Conservation (phyloP, 495 filamentous ascomycete species). For the Aspergillus steynii region DNA sequence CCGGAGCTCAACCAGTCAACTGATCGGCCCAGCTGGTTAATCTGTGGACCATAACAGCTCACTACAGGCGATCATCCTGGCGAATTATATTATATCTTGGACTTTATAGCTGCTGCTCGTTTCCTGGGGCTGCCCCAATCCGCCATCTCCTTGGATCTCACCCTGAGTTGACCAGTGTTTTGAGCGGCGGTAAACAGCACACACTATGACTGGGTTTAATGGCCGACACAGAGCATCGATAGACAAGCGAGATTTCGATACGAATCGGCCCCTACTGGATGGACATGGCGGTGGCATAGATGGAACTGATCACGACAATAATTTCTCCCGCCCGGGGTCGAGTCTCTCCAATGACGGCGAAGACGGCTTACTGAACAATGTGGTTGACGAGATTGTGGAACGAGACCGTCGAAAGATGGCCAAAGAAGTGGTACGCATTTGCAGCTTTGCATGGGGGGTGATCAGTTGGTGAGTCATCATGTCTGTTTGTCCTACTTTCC, state of each 20-base stretch:
- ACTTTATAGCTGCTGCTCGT: not conserved
- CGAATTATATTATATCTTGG: not conserved
- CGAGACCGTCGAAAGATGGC: conserved; percentile 55
- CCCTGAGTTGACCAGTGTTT: not conserved
- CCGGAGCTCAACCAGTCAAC: conserved; percentile 5
- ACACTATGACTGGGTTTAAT: conserved; percentile 33
- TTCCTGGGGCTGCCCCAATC: not conserved
- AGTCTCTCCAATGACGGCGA: conserved; percentile 37
- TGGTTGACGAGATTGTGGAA: conserved; percentile 61
- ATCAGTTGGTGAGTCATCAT: conserved; percentile 51
- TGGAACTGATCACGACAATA: conserved; percentile 21
- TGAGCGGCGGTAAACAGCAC: not conserved
- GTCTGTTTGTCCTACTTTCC: not conserved
- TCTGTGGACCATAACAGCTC: conserved; percentile 4
- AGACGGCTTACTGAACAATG: conserved; percentile 59
- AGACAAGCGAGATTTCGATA: conserved; percentile 65
- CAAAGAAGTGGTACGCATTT: conserved; percentile 49
- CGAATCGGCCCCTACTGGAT: conserved; percentile 46
- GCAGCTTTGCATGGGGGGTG: conserved; percentile 62
- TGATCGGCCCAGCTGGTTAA: conserved; percentile 1
- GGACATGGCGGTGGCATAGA: conserved; percentile 32
- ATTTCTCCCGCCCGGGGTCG: conserved; percentile 22
- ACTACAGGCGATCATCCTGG: not conserved
- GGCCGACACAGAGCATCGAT: conserved; percentile 26
- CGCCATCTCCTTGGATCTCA: not conserved